Conservation (phyloP, 2,329 filamentous ascomycete species). For the Thermothelomyces thermophilus region DNA sequence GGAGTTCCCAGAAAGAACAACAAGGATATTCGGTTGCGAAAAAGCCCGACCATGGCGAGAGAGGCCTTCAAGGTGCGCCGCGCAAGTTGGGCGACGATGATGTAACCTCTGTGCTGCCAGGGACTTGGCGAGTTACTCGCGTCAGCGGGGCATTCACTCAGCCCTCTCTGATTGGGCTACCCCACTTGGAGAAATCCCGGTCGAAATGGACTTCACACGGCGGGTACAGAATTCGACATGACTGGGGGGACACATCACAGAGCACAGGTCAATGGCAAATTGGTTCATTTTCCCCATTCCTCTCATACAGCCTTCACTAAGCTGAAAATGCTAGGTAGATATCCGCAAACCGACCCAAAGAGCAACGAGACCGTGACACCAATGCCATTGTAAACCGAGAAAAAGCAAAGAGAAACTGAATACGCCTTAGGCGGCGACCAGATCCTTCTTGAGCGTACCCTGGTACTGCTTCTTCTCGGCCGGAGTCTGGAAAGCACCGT, state of each 20-base stretch:
- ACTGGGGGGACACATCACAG: neutral
- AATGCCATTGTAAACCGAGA: slow-evolving; percentile 45
- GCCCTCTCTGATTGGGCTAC: neutral
- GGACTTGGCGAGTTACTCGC: slow-evolving; percentile 1
- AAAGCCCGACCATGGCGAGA: slow-evolving; percentile 6
- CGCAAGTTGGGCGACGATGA: slow-evolving; percentile 13
- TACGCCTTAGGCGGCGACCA: slow-evolving; percentile 40
- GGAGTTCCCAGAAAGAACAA: neutral
- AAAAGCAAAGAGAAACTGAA: slow-evolving; percentile 18
- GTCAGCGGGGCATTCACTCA: slow-evolving; percentile 9
- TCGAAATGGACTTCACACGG: neutral
- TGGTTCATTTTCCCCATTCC: slow-evolving; percentile 28
- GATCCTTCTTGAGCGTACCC: slow-evolving; percentile 99
- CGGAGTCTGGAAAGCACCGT: slow-evolving; percentile 98
- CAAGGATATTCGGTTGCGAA: neutral
- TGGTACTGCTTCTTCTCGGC: slow-evolving; percentile 97
- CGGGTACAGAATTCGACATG: neutral
- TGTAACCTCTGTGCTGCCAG: slow-evolving; percentile 14
- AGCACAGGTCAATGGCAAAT: slow-evolving; percentile 21
- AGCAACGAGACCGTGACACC: slow-evolving; percentile 42
- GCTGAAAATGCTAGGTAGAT: slow-evolving; percentile 26
- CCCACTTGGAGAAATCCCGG: neutral
- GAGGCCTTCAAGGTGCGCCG: neutral
- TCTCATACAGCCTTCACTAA: slow-evolving; percentile 24
- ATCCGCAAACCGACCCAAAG: slow-evolving; percentile 24